Evolutionary conservation across 2,329 filamentous ascomycete genomes (phyloP), one percentile per base, ranked within the genome.

Genomic region (Nemania sp.): DNA sequence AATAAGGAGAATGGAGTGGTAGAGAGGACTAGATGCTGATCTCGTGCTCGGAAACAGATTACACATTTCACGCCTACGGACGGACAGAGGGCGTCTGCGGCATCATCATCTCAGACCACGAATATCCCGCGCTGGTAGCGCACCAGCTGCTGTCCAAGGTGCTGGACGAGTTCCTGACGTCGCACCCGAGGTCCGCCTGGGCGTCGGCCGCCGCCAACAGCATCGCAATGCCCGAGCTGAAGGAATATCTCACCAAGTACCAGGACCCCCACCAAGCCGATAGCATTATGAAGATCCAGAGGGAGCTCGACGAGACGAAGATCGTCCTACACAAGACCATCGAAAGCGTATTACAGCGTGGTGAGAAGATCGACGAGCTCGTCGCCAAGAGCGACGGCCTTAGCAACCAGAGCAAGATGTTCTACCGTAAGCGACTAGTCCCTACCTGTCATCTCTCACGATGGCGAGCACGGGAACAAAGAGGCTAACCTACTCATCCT

Each of bases 241-340:
- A 91, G 75, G 89, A 92, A 43, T 96, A 96, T 77, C 74, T 86
- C 49, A 72, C 72, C 71, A 83, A 83, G 71, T 96, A 92, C 79
- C 91, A 97, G 80, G 90, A 97, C 75, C 92, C 94, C 12, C 82
- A 88, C 72, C 85, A 96, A 78, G 93, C 92, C 67, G 92, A 96
- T 79, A 94, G 89, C 77, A 96, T 98, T 74, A 86, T 92, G 82
- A 93, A 92, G 83, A 97, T 99, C 71, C 94, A 98, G 78, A 90
- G 92, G 79, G 92, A 99, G 80, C 83, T 99, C 63, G 93, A 98
- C 73, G 93, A 97, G 83, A 98, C 94, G 63, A 98, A 97, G 85
- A 93, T 96, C 73, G 89, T 97, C 61, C 83, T 99, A 70, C 92
- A 98, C 80, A 96, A 98, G 85, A 97, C 95, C 46, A 97, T 97